Base-by-base conservation (phyloP, 257 asterid species). In the Ligustrum vulgare region DNA sequence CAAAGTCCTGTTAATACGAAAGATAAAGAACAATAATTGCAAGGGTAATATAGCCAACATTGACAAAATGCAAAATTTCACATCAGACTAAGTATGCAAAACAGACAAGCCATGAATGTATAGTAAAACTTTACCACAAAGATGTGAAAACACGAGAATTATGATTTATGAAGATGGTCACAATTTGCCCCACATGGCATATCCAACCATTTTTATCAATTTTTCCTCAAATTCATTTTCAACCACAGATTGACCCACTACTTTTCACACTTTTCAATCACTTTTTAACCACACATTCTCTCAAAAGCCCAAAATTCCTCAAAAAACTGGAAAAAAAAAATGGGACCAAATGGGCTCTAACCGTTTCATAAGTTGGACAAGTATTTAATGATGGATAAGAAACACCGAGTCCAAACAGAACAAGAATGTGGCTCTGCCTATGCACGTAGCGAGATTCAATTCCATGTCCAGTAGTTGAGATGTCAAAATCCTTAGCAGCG, bases 401-500 rank as follows among this genome's bases (percentile, higher is more conserved):
- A 32, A 8, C 37, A 22, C 33, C 2, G 33, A 45, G 13, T 28
- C 28, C 47, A 43, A 39, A 20, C 60, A 70, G 22, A 35, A 69
- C 33, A 32, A 65, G 3, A 34, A 65, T 2, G 22, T 28, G 70
- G 37, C 18, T 54, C 23, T 54, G 63, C 63, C 63, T 18, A 54
- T n/a, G 1, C 49, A 16, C 10, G 41, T 8, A 11, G 49, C 49
- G 18, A 71, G 64, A 71, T 41, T 41, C 16, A 41, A 41, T 41
- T 10, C 49, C 49, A 11, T 15, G 75, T 49, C 75, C 49, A 41
- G 49, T 41, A 41, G 49, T 41, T 41, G 49, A 41, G 49, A 41
- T 10, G 16, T 41, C 49, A 13, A 71, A 70, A 71, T 71, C 75
- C 45, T 16, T 71, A 56, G 62, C 23, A 25, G 70, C 70, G 20